Base-by-base conservation (phyloP, 2,329 filamentous ascomycete genomes). In the Calycina herbarum region DNA sequence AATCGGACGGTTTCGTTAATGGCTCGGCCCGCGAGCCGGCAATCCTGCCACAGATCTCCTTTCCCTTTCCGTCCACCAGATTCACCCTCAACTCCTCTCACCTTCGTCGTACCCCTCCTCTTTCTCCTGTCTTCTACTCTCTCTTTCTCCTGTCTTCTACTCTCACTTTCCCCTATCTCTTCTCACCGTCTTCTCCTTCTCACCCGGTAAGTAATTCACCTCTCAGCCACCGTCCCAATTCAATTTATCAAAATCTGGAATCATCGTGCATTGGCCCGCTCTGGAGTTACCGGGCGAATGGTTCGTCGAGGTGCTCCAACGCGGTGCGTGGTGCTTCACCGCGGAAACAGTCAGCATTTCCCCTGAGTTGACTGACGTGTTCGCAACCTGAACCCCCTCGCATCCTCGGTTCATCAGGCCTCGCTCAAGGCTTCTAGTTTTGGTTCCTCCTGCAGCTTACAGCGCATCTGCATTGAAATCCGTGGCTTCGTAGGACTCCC, bases 311-410 rank as follows among this genome's bases (percentile, higher is more conserved):
- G 33, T 56, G 31, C 40, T 33, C 13, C 45, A 62, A 51, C 20
- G 20, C n/a, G 20, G 20, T 20, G 20, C 20, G 20, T 20, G 20
- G 20, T 20, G 20, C 20, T 54, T 13, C 10, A 54, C 48, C 48
- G 56, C 56, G 7, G 54, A n/a, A 24, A 17, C 51, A 27, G 38
- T 60, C 40, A 27, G 10, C 20, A n/a, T 63, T 59, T 48, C 35
- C 61, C 62, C 62, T 58, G 38, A 45, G 35, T 27, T 11, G 29
- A 56, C 29, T 63, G 62, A 63, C 62, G 62, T 63, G 62, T 45
- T 20, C 54, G 62, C 54, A 59, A 45, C 31, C 51, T 51, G 42
- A n/a, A 35, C 56, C 17, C 29, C 56, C 48, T 54, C 48, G 57
- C 57, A 11, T 20, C 31, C 57, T 38, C 57, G 17, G 17, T 59